These are phyloP conservation scores for Purpureocillium takamizusanense DNA, from an alignment of 2,329 filamentous ascomycete genomes.

Conservation along the genomic window DNA sequence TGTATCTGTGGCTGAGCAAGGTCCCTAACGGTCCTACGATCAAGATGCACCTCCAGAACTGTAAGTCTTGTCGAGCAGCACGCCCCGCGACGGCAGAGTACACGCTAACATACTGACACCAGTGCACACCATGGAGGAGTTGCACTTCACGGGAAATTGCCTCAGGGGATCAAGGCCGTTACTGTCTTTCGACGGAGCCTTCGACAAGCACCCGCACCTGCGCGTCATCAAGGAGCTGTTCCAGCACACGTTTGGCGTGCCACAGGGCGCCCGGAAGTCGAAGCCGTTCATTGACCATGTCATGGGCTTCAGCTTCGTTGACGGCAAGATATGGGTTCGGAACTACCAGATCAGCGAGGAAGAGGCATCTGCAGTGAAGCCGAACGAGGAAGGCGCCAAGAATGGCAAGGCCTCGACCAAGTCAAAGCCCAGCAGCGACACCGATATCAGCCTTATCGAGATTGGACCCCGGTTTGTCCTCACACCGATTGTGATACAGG, in stretches of 20 bases:
- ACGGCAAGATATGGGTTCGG: conserved; percentile 92
- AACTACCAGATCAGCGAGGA: conserved; percentile 90
- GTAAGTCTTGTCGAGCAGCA: conserved; percentile 41
- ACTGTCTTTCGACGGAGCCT: conserved; percentile 82
- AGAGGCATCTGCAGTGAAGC: conserved; percentile 46
- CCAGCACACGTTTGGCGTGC: conserved; percentile 84
- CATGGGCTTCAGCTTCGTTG: conserved; percentile 82
- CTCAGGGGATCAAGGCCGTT: conserved; percentile 87
- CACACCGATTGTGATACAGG: conserved; percentile 89
- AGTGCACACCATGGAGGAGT: conserved; percentile 94
- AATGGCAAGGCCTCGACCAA: conserved; percentile 26
- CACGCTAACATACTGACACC: conserved; percentile 13
- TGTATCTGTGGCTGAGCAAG: conserved; percentile 90
- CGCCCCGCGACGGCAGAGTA: no score
- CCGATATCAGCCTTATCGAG: conserved; percentile 77
- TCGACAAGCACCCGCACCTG: conserved; percentile 74
- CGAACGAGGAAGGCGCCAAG: conserved; percentile 33
- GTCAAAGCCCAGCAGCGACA: conserved; percentile 43
- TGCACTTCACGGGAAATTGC: conserved; percentile 95
- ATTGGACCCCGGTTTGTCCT: conserved; percentile 90
- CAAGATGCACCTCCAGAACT: conserved; percentile 69
- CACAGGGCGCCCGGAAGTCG: conserved; percentile 74
- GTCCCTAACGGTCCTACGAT: conserved; percentile 61
- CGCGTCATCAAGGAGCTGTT: conserved; percentile 83
- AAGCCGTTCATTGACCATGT: conserved; percentile 97